Percentiles rank a stretch among this genome's conserved stretches.
Evolutionary conservation across 768 basidiomycete species (phyloP).

Genomic region (Lyophyllum shimeji): DNA sequence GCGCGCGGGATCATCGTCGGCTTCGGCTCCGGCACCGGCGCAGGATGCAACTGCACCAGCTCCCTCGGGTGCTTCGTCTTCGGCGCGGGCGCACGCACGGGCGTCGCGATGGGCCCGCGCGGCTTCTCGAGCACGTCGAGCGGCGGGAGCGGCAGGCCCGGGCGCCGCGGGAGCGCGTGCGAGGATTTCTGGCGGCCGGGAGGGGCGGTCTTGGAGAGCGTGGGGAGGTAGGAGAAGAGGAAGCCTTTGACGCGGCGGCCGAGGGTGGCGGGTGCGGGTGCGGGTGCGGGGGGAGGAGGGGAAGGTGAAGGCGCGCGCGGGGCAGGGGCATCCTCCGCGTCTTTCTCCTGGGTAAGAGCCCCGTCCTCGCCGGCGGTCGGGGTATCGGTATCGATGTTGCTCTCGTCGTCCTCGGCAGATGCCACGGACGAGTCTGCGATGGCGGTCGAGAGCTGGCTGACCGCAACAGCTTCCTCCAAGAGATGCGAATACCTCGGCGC

Average conservation of each 20-base stretch:
- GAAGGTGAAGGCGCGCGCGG: not conserved
- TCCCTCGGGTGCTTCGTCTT: constrained; percentile 59
- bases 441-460: constrained; percentile 26
- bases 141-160: constrained; percentile 57
- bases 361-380: not conserved
- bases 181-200: constrained; percentile 19
- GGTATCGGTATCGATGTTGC: not conserved
- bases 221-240: constrained; percentile 61
- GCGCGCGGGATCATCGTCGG: constrained; percentile 46
- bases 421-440: constrained; percentile 1
- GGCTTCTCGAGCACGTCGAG: constrained; percentile 46
- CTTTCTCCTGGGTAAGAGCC: not conserved
- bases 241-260: constrained; percentile 56
- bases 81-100: constrained; percentile 48
- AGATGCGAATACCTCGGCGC: constrained; percentile 61
- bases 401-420: not conserved
- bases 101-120: constrained; percentile 60
- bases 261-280: constrained; percentile 25
- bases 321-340: not conserved
- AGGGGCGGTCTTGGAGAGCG: constrained; percentile 37
- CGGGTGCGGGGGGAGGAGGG: no score
- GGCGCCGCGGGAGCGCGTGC: constrained; percentile 23
- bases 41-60: constrained; percentile 59
- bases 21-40: constrained; percentile 39
- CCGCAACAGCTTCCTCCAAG: constrained; percentile 50